Evolutionary conservation across 257 asterid species (phyloP).

Genomic region (Ophiorrhiza pumila): DNA sequence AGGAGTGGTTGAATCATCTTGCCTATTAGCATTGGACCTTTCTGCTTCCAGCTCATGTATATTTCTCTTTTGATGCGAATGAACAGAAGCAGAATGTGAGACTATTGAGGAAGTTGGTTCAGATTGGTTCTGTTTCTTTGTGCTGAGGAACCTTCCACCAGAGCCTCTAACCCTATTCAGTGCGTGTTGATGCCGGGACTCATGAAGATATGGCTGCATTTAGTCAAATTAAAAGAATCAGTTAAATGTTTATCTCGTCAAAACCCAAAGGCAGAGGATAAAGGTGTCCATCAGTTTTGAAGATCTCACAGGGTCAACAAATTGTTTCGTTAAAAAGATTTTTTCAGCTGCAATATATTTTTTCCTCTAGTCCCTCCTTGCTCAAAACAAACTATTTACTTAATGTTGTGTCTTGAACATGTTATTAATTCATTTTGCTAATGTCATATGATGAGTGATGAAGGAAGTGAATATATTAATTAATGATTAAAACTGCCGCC

Average conservation of each 20-base stretch:
- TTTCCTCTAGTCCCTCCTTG: neutral
- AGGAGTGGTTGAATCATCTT: constrained; percentile 20
- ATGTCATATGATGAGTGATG: neutral
- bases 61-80: constrained; percentile 19
- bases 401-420: neutral
- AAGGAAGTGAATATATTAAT: neutral
- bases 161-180: constrained; percentile 84
- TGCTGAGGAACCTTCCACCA: constrained; percentile 91
- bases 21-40: constrained; percentile 19
- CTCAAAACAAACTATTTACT: neutral
- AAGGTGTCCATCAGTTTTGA: too few species aligned
- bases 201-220: constrained; percentile 93
- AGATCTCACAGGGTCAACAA: neutral
- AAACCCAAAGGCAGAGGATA: neutral
- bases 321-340: neutral
- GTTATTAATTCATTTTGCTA: too few species aligned
- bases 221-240: neutral
- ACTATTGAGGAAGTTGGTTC: constrained; percentile 25
- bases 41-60: constrained; percentile 15
- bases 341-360: neutral
- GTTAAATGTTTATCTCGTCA: neutral
- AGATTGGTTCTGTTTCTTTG: constrained; percentile 51
- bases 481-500: neutral
- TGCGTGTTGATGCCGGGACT: constrained; percentile 95
- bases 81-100: constrained; percentile 32